Base-by-base conservation (phyloP, 441 rosid genomes). In the Jatropha multifida region DNA sequence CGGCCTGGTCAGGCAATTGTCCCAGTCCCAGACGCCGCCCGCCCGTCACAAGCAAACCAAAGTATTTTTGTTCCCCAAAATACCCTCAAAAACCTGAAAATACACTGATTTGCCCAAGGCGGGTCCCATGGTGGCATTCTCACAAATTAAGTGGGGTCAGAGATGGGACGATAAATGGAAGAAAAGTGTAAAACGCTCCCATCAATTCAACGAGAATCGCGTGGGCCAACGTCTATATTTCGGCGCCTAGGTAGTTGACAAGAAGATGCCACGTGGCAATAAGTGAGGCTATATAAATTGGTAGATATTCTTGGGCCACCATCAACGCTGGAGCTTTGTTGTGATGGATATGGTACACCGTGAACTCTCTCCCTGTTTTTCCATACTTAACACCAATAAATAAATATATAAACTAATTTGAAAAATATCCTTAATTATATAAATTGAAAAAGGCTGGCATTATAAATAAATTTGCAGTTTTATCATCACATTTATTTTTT, bases 161-260 rank as follows among this genome's bases (percentile, higher is more conserved):
- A 76, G 7, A 6, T 4, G 4, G 15, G 63, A 59, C 9, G 51
- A 59, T 40, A 56, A 56, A 65, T 42, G 55, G 48, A 38, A 66
- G 7, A 48, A 61, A 55, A 64, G 7, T 2, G 38, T 12, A 51
- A 71, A 65, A 65, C 42, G 78, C 76, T 73, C 81, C 69, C 68
- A 48, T 67, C 71, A 67, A 68, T 37, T 61, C 66, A 51, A 76
- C 72, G 76, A 56, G 77, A 80, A 71, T 78, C 71, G 77, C 72
- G 82, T 80, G 80, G 73, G 75, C 69, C 77, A 68, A 32, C 38
- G 17, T 66, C 68, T 61, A 72, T n/a, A 52, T 69, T 73, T 76
- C 80, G 80, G 82, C 76, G 75, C 77, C 73, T 69, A 3, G 8
- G 78, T 63, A 44, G 9, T 58, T 72, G 77, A 68, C 76, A 70